Evolutionary conservation across 805 yeast genomes (phyloP).

Genomic region (Teunomyces stri): DNA sequence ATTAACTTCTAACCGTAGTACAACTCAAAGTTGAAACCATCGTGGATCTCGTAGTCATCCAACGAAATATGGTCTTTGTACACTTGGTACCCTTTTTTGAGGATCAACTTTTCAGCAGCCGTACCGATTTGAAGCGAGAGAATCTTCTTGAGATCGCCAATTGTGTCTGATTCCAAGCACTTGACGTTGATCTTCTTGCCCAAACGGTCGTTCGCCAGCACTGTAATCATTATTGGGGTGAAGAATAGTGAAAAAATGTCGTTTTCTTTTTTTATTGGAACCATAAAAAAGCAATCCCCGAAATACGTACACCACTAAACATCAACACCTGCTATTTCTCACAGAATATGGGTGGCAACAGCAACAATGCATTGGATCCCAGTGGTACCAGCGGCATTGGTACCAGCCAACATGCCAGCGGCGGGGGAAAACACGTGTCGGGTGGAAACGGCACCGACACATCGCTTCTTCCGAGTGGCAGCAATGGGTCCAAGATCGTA

Average conservation of each 20-base stretch:
- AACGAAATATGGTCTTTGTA: slow-evolving; percentile 86
- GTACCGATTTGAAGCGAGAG: slow-evolving; percentile 83
- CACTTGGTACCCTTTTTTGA: slow-evolving; percentile 82
- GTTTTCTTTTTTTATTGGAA: background rate
- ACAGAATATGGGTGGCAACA: background rate
- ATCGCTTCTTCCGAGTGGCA: no score
- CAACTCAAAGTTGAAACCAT: slow-evolving; percentile 83
- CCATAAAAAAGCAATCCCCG: background rate
- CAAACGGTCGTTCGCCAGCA: slow-evolving; percentile 51
- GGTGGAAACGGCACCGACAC: no score
- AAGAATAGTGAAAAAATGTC: background rate
- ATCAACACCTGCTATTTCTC: background rate
- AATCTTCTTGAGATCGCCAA: slow-evolving; percentile 87
- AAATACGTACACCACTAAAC: background rate
- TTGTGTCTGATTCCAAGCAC: slow-evolving; percentile 78
- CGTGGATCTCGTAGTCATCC: slow-evolving; percentile 93
- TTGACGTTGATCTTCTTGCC: slow-evolving; percentile 89
- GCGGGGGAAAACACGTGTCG: background rate
- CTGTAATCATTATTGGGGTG: slow-evolving; percentile 34
- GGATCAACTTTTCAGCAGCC: slow-evolving; percentile 56
- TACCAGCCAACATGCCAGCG: background rate
- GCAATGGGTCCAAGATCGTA: background rate
- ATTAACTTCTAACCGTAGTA: slow-evolving; percentile 52
- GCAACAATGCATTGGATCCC: background rate
- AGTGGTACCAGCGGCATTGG: background rate